Percentiles rank a stretch among this genome's conserved stretches.
phyloP scores from a whole-genome alignment of 208 protist genomes.

The Cochliopodium minus region DNA sequence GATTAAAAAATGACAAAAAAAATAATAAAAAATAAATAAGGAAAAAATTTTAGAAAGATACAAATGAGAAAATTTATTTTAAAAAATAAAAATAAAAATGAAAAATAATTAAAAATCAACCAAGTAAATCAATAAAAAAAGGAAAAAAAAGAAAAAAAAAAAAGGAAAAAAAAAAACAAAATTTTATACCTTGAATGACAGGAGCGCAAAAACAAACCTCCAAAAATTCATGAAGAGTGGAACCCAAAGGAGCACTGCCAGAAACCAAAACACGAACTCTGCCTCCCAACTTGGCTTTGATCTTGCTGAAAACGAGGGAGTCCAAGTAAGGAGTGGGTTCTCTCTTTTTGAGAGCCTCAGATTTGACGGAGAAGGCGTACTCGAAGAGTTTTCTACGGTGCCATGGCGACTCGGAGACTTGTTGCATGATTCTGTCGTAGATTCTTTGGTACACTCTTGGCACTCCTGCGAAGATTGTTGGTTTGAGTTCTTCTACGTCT shows the following conservation, averaged over 20 bases:
- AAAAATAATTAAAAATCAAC: too few species aligned
- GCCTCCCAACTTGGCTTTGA: constrained; percentile 10
- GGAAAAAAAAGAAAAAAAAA: too few species aligned
- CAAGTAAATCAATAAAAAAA: neutral
- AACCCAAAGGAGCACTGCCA: constrained; percentile 15
- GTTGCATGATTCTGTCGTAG: constrained; percentile 5
- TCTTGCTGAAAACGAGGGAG: constrained; percentile 15
- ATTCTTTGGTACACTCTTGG: constrained; percentile 10
- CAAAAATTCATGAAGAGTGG: constrained; percentile 17
- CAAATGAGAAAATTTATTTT: too few species aligned
- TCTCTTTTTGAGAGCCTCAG: neutral
- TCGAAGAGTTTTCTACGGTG: neutral
- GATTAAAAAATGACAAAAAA: too few species aligned
- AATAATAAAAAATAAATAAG: too few species aligned
- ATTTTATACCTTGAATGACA: constrained; percentile 47
- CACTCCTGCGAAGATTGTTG: constrained; percentile 1
- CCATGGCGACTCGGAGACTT: neutral
- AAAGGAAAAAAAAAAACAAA: too few species aligned
- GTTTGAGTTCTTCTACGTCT: neutral
- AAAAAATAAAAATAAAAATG: too few species aligned
- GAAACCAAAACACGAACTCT: neutral
- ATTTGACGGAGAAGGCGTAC: neutral
- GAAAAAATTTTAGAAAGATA: too few species aligned
- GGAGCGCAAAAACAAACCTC: neutral
- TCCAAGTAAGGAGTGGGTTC: constrained; percentile 16